These are phyloP conservation scores for Exutisphaerella laricina DNA, from an alignment of 2,329 filamentous ascomycete genomes.

Conservation along the genomic window DNA sequence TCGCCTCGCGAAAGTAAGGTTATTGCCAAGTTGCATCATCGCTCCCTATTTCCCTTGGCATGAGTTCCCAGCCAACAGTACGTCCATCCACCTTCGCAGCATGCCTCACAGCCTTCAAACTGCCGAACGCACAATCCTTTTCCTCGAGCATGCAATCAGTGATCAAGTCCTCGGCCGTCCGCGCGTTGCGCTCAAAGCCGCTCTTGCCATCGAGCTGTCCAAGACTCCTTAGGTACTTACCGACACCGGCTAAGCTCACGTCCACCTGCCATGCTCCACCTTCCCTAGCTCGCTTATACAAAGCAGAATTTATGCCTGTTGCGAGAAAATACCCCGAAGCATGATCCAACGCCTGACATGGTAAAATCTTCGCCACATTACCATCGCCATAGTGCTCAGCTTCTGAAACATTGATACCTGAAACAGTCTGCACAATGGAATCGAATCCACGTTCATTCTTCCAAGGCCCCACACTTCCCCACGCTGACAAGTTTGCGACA, in stretches of 20 bases:
- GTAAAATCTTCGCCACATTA: slow-evolving; percentile 37
- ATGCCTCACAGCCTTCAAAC: slow-evolving; percentile 46
- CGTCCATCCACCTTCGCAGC: slow-evolving; percentile 44
- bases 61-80: slow-evolving; percentile 46
- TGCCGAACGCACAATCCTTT: slow-evolving; percentile 43
- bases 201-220: slow-evolving; percentile 44
- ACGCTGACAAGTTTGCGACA: slow-evolving; percentile 50
- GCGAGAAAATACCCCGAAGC: slow-evolving; percentile 52
- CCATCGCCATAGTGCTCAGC: slow-evolving; percentile 41
- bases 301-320: slow-evolving; percentile 47
- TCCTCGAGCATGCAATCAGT: slow-evolving; percentile 36
- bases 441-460: slow-evolving; percentile 48
- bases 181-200: slow-evolving; percentile 41
- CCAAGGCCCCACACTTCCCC: slow-evolving; percentile 47
- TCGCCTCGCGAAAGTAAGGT: too few species aligned
- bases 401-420: slow-evolving; percentile 53
- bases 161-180: slow-evolving; percentile 5
- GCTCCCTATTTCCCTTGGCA: slow-evolving; percentile 48
- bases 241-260: slow-evolving; percentile 51
- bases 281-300: slow-evolving; percentile 43
- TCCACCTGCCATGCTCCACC: slow-evolving; percentile 50
- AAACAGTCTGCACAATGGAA: slow-evolving; percentile 51
- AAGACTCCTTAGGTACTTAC: slow-evolving; percentile 52
- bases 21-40: slow-evolving; percentile 41
- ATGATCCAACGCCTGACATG: slow-evolving; percentile 55